phyloP scores from a whole-genome alignment of 2,329 filamentous ascomycete genomes.

The Huntiella abstrusa region DNA sequence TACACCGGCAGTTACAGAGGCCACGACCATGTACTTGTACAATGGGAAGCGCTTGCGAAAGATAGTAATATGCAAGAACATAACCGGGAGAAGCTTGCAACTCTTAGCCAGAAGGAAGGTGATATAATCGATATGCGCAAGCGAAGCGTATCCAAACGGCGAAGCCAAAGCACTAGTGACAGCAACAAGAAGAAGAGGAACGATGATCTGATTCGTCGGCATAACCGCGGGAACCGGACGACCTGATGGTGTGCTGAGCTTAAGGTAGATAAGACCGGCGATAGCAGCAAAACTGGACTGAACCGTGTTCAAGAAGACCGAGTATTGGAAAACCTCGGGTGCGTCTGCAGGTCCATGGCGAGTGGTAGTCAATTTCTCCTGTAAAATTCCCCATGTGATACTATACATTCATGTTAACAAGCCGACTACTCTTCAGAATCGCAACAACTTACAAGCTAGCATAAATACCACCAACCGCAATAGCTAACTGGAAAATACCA shows the following conservation, averaged over 20 bases:
- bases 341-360: slow-evolving; percentile 47
- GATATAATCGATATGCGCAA: slow-evolving; percentile 92
- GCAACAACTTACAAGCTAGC: slow-evolving; percentile 63
- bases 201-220: slow-evolving; percentile 53
- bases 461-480: slow-evolving; percentile 91
- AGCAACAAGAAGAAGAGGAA: slow-evolving; percentile 67
- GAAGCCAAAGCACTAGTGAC: slow-evolving; percentile 74
- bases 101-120: slow-evolving; percentile 94
- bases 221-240: slow-evolving; percentile 45
- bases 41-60: slow-evolving; percentile 79
- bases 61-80: slow-evolving; percentile 85
- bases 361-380: slow-evolving; percentile 94
- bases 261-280: slow-evolving; percentile 66
- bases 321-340: slow-evolving; percentile 72
- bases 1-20: slow-evolving; percentile 77
- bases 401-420: slow-evolving; percentile 24
- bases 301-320: slow-evolving; percentile 89
- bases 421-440: too few relatives aligned
- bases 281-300: slow-evolving; percentile 78
- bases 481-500: slow-evolving; percentile 55
- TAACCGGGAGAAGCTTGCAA: slow-evolving; percentile 97
- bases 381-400: slow-evolving; percentile 86
- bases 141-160: slow-evolving; percentile 86
- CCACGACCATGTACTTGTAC: slow-evolving; percentile 91
- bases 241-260: slow-evolving; percentile 35